Conservation (phyloP, 345 rosid genomes). For the Rhodamnia rubescens region DNA sequence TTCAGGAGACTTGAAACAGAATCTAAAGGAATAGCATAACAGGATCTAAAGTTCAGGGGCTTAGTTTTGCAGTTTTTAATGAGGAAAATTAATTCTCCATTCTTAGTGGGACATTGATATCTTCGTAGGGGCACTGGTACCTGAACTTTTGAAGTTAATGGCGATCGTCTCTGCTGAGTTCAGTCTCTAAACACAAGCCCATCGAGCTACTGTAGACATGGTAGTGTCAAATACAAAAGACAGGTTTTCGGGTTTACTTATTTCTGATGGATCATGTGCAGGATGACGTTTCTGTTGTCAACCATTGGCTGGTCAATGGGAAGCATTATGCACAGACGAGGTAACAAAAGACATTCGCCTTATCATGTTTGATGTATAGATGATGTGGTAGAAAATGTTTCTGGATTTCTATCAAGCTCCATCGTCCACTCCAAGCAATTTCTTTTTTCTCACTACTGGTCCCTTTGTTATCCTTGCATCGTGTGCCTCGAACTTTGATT, state of each 20-base stretch:
- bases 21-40: neutral
- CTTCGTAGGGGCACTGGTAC: neutral
- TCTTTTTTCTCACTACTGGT: neutral
- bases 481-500: neutral
- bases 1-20: neutral
- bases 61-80: neutral
- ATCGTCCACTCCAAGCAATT: neutral
- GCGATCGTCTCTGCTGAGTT: neutral
- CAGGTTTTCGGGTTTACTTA: neutral
- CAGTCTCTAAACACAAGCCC: neutral
- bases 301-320: slow-evolving; percentile 81
- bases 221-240: neutral
- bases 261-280: slow-evolving; percentile 1
- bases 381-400: neutral
- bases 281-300: slow-evolving; percentile 61
- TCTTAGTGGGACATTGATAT: neutral
- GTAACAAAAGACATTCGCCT: neutral
- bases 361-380: neutral
- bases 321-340: slow-evolving; percentile 81
- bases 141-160: neutral
- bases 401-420: neutral
- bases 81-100: neutral
- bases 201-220: neutral
- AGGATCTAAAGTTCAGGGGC: neutral
- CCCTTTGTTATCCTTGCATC: neutral